Percentiles rank a stretch among this genome's conserved stretches.
Evolutionary conservation across 495 filamentous ascomycete genomes (phyloP).

Genomic region (Trichoderma parareesei): DNA sequence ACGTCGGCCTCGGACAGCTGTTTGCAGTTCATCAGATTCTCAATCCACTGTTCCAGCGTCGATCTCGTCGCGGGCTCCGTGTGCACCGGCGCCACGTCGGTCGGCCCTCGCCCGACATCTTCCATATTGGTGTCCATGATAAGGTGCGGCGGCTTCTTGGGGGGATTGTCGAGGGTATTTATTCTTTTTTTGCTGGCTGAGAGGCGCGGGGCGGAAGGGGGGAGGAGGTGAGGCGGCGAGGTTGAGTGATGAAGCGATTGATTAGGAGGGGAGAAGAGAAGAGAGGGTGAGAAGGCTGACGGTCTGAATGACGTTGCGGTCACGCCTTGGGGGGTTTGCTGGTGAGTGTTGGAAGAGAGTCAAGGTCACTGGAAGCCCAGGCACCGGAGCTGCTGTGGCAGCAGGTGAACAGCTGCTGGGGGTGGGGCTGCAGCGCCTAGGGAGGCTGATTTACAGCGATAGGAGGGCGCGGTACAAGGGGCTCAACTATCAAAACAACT

Average conservation of each 20-base stretch:
- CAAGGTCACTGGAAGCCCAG: background rate
- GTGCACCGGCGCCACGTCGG: slow-evolving; percentile 67
- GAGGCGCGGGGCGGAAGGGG: slow-evolving; percentile 8
- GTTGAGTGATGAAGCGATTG: no score
- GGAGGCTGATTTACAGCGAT: background rate
- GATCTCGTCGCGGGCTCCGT: slow-evolving; percentile 83
- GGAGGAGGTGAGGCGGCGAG: background rate
- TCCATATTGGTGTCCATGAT: slow-evolving; percentile 97
- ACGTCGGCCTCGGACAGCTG: slow-evolving; percentile 93
- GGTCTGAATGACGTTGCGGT: slow-evolving; percentile 11
- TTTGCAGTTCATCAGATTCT: slow-evolving; percentile 97
- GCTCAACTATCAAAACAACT: background rate
- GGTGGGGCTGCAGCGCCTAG: background rate
- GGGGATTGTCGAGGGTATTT: background rate
- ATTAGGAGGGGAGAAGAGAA: no score
- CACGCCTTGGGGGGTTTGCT: background rate
- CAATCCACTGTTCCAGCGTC: slow-evolving; percentile 96
- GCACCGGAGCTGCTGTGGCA: background rate
- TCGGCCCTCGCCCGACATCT: slow-evolving; percentile 82
- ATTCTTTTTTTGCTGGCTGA: background rate
- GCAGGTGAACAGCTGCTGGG: background rate
- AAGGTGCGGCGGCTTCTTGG: background rate
- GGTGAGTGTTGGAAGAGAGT: no score
- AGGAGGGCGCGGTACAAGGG: background rate
- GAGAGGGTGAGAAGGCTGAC: no score